Conservation (phyloP, 345 rosid species). For the Camelina hispida region DNA sequence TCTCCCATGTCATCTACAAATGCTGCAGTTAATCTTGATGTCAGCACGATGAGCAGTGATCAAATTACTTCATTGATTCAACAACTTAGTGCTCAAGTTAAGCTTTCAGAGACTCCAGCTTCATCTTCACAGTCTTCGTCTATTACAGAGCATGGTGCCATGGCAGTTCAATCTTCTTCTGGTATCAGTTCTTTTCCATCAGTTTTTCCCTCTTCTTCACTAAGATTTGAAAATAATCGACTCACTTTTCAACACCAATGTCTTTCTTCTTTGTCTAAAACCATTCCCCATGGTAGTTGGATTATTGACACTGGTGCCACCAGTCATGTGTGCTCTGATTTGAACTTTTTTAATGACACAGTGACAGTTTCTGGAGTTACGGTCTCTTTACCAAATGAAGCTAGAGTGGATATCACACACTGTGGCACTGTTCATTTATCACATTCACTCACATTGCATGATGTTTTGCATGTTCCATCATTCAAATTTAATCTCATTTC, state of each 20-base stretch:
- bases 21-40: too few relatives aligned
- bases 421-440: neutral
- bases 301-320: neutral
- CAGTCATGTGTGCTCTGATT: too few relatives aligned
- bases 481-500: neutral
- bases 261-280: rapidly evolving
- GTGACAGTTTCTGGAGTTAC: neutral
- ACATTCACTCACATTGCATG: neutral
- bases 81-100: too few relatives aligned
- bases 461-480: neutral
- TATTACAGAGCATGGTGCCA: too few relatives aligned
- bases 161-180: too few relatives aligned
- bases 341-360: too few relatives aligned
- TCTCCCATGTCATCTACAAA: too few relatives aligned
- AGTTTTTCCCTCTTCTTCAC: neutral
- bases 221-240: neutral
- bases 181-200: too few relatives aligned
- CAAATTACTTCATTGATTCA: too few relatives aligned
- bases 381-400: neutral
- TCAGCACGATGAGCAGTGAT: too few relatives aligned
- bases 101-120: too few relatives aligned
- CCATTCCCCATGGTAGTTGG: neutral
- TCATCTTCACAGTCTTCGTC: too few relatives aligned
- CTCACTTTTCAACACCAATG: neutral
- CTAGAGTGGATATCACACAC: neutral